These are phyloP conservation scores for Arxiozyma heterogenica DNA, from an alignment of 1,139 yeast genomes.

Conservation along the genomic window DNA sequence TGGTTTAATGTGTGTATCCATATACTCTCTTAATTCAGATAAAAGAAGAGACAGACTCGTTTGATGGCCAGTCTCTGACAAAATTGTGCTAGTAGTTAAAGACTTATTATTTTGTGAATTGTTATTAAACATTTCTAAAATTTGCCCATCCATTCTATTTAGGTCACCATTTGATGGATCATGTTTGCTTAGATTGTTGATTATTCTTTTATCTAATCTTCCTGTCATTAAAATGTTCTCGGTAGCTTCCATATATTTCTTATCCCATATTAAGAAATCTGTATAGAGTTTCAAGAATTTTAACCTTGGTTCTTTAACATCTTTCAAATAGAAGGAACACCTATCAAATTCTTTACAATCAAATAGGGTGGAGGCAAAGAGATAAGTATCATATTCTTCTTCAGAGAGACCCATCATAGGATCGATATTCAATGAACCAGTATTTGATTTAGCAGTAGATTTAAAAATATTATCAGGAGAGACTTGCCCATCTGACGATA, in stretches of 20 bases:
- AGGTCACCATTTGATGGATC: constrained; percentile 1
- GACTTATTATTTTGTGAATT: not conserved
- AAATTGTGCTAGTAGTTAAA: constrained; percentile 2
- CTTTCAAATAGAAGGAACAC: constrained; percentile 51
- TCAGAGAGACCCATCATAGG: constrained; percentile 13
- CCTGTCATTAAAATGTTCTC: constrained; percentile 47
- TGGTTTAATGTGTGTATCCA: constrained; percentile 3
- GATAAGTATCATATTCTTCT: constrained; percentile 38
- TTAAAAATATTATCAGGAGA: not conserved
- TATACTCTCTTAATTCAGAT: constrained; percentile 40
- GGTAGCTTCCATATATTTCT: constrained; percentile 59
- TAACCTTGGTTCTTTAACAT: constrained; percentile 47
- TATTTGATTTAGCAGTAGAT: not conserved
- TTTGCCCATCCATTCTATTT: not conserved
- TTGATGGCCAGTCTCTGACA: constrained; percentile 4
- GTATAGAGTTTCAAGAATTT: constrained; percentile 62
- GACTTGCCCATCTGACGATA: not conserved
- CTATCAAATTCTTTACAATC: constrained; percentile 81
- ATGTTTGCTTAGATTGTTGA: constrained; percentile 6
- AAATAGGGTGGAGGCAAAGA: constrained; percentile 67
- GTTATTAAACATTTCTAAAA: not conserved
- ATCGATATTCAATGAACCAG: not conserved
- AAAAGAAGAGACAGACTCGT: constrained; percentile 17
- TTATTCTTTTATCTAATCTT: constrained; percentile 10
- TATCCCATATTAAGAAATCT: constrained; percentile 62